Conservation (phyloP, 306 rosid genomes). For the Clitoria ternatea region DNA sequence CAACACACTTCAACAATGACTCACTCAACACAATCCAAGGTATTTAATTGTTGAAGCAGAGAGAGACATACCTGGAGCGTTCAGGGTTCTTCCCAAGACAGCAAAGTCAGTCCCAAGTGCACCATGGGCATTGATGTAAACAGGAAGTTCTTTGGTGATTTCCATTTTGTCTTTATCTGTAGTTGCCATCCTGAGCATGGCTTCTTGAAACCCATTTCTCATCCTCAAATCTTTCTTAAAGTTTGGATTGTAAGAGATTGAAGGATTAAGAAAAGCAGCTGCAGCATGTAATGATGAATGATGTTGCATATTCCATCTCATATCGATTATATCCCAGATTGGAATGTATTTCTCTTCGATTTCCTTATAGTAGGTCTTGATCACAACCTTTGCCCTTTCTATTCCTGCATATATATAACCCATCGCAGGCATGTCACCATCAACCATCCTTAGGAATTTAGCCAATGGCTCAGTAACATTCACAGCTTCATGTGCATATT, state of each 20-base stretch:
- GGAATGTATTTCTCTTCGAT: constrained; percentile 53
- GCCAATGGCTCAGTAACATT: constrained; percentile 56
- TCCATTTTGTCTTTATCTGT: constrained; percentile 47
- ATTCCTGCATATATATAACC: constrained; percentile 62
- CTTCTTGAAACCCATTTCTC: constrained; percentile 69
- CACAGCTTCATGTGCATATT: constrained; percentile 61
- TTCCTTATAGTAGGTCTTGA: constrained; percentile 54
- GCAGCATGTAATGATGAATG: constrained; percentile 63
- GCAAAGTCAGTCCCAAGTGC: constrained; percentile 74
- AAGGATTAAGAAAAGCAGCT: constrained; percentile 74
- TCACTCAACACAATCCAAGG: not conserved
- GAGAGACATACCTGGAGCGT: constrained; percentile 59
- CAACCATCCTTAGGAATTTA: constrained; percentile 59
- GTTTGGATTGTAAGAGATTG: constrained; percentile 43
- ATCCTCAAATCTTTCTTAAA: constrained; percentile 48
- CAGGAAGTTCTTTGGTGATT: constrained; percentile 56
- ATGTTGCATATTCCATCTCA: constrained; percentile 62
- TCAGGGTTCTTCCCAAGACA: constrained; percentile 59
- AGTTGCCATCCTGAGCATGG: constrained; percentile 48
- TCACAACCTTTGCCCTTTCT: constrained; percentile 52
- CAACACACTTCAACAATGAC: not conserved
- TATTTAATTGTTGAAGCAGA: constrained; percentile 2
- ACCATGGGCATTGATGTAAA: constrained; percentile 59
- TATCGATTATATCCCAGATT: constrained; percentile 52
- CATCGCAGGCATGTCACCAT: constrained; percentile 75